These are phyloP conservation scores for Houttuynia cordata DNA, from an alignment of 164 flowering plant species.

Conservation along the genomic window DNA sequence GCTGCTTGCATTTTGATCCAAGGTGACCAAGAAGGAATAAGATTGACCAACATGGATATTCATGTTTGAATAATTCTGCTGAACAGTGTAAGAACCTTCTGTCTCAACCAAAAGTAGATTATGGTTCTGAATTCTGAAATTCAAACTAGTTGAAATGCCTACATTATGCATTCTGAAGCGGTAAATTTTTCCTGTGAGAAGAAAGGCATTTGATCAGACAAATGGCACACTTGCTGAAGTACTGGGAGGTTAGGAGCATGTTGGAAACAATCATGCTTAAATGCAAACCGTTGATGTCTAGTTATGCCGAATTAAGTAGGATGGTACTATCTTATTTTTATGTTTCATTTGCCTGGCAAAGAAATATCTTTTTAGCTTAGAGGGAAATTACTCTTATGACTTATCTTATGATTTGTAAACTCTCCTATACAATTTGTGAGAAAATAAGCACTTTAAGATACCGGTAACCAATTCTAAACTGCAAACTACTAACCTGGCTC, in stretches of 20 bases:
- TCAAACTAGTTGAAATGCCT: conserved; percentile 80
- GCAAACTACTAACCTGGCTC: conserved; percentile 54
- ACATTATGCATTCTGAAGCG: conserved; percentile 84
- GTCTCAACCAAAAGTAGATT: conserved; percentile 88
- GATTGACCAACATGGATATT: conserved; percentile 97
- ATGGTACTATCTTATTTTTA: too few relatives aligned
- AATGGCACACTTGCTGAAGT: not conserved
- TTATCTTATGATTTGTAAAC: too few relatives aligned
- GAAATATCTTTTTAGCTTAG: too few relatives aligned
- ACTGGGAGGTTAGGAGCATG: too few relatives aligned
- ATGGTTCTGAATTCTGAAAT: conserved; percentile 89
- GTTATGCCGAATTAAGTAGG: too few relatives aligned
- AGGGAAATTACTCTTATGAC: too few relatives aligned
- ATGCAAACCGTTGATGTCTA: too few relatives aligned
- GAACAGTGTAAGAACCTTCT: conserved; percentile 92
- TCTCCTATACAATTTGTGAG: too few relatives aligned
- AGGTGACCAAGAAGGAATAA: conserved; percentile 86
- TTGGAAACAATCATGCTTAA: too few relatives aligned
- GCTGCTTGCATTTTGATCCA: conserved; percentile 80
- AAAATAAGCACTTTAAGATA: too few relatives aligned
- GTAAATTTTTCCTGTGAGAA: conserved; percentile 73
- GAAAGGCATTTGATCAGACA: conserved; percentile 1
- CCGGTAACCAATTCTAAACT: not conserved
- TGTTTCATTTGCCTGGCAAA: too few relatives aligned
- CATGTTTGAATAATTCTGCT: conserved; percentile 80